Evolutionary conservation across 2,329 filamentous ascomycete species (phyloP), one percentile per base, ranked within the genome.

Genomic region (Aspergillus alliaceus): DNA sequence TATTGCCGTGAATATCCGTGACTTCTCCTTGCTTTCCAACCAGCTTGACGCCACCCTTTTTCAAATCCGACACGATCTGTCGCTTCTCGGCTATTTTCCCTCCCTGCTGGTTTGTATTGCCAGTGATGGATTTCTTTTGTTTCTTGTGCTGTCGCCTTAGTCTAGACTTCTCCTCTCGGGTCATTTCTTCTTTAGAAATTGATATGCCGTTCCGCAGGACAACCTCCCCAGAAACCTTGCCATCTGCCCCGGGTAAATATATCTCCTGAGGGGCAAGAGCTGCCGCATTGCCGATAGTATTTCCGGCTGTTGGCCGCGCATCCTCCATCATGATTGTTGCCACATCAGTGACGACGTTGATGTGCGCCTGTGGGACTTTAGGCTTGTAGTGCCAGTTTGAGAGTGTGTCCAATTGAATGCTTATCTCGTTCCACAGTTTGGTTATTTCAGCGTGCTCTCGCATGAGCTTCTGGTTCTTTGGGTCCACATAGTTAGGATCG

Each of bases 351-450:
- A 97, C 89, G 54, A 97, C 90, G 42, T 90, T 93, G 61, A 99
- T 85, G 46, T 86, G 85, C n/a, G 91, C 86, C 51, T 89, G 89
- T 2, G 88, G 84, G 11, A 90, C 88, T 78, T 93, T 96, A 53
- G 95, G 95, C 75, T 91, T 93, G 84, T 96, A 97, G 77, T 97
- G 90, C 88, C 91, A 96, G 72, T 90, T 96, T 75, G 88, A 93
- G 61, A 99, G 86, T 25, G 90, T 86, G 75, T 99, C 95, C 54
- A 99, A 86, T 61, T 91, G 90, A 46, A 84, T 84, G 68, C 84
- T 87, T 53, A 97, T 82, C 34, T 90, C 88, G 65, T 86, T 89
- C 92, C 95, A 99, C 67, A 97, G 79, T 29, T 81, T 82, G 67
- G 89, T 86, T 53, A 98, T 89, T 71, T 96, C 92, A 57, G 85